phyloP scores from a whole-genome alignment of 2,329 filamentous ascomycete species.

The Botrytis byssoidea region DNA sequence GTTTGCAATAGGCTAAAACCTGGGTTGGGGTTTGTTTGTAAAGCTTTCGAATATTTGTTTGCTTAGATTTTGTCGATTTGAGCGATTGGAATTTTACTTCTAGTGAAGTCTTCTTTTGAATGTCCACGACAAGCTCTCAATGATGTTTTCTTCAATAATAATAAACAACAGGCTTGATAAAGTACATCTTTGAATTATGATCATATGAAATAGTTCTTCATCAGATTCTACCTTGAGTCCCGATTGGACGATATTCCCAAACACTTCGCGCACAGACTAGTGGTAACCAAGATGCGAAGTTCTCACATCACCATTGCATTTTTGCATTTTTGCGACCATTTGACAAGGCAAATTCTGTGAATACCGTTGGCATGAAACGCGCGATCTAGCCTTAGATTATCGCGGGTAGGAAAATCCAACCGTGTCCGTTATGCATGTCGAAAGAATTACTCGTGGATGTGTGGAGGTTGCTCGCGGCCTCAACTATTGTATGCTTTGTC shows the following conservation, averaged over 20 bases:
- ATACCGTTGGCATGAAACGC: conserved; percentile 3
- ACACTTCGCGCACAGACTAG: conserved; percentile 21
- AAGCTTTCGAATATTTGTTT: neutral
- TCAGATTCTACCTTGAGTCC: neutral
- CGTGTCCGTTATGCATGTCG: conserved; percentile 4
- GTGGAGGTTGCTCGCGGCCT: neutral
- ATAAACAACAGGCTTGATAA: neutral
- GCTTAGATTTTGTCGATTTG: neutral
- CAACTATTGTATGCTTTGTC: neutral
- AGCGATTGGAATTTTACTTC: neutral
- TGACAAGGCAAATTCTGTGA: neutral
- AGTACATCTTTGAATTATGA: too few species aligned
- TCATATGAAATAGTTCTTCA: neutral
- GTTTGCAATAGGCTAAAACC: neutral
- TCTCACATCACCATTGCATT: neutral
- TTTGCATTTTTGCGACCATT: conserved; percentile 1
- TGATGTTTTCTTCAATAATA: neutral
- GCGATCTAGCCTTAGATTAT: neutral
- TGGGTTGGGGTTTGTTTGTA: neutral
- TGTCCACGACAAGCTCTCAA: neutral
- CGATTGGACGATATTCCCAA: conserved; percentile 8
- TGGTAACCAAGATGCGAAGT: conserved; percentile 8
- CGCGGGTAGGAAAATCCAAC: neutral
- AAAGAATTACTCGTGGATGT: neutral
- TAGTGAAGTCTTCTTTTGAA: neutral